Percentiles rank a stretch among this genome's conserved stretches.
phyloP scores from a whole-genome alignment of 228 moss, liverwort and hornwort genomes.

The Sphagnum fallax region DNA sequence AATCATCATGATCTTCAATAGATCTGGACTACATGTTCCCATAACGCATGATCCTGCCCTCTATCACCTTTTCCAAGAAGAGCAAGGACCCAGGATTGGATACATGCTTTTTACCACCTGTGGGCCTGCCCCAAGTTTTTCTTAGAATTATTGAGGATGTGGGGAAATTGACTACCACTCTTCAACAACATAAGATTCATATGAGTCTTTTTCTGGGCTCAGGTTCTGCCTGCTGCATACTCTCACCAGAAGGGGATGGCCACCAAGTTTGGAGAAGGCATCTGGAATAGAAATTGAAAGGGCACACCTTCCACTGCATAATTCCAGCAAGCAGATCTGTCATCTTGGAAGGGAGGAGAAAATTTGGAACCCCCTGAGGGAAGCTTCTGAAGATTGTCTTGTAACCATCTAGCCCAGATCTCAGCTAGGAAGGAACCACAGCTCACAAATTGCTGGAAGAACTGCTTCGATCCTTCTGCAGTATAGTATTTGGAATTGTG shows the following conservation, averaged over 20 bases:
- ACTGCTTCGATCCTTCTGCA: slow-evolving; percentile 66
- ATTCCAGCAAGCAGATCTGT: slow-evolving; percentile 68
- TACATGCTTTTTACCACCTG: slow-evolving; percentile 60
- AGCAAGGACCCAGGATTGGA: slow-evolving; percentile 59
- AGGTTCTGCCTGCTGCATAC: too few relatives aligned
- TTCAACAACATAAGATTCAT: too few relatives aligned
- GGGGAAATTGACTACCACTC: too few relatives aligned
- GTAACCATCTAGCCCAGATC: slow-evolving; percentile 67
- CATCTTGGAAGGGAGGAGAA: slow-evolving; percentile 70
- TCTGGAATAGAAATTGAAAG: slow-evolving; percentile 88
- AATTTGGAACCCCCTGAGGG: slow-evolving; percentile 55
- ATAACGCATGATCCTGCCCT: slow-evolving; percentile 63
- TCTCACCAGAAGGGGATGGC: slow-evolving; percentile 35
- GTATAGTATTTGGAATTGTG: background rate
- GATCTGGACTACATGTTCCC: slow-evolving; percentile 80
- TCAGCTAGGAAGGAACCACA: slow-evolving; percentile 59
- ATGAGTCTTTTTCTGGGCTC: too few relatives aligned
- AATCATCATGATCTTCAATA: slow-evolving; percentile 69
- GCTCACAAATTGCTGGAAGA: slow-evolving; percentile 69
- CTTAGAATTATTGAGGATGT: too few relatives aligned
- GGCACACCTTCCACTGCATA: slow-evolving; percentile 87
- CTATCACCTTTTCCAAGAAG: slow-evolving; percentile 64
- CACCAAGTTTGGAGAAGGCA: slow-evolving; percentile 53
- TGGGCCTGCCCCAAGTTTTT: slow-evolving; percentile 18
- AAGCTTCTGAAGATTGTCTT: slow-evolving; percentile 56